Percentiles rank a stretch among this genome's conserved stretches.
Evolutionary conservation across 169 alveolate genomes (phyloP).

Genomic region (Eimeria necatrix): DNA sequence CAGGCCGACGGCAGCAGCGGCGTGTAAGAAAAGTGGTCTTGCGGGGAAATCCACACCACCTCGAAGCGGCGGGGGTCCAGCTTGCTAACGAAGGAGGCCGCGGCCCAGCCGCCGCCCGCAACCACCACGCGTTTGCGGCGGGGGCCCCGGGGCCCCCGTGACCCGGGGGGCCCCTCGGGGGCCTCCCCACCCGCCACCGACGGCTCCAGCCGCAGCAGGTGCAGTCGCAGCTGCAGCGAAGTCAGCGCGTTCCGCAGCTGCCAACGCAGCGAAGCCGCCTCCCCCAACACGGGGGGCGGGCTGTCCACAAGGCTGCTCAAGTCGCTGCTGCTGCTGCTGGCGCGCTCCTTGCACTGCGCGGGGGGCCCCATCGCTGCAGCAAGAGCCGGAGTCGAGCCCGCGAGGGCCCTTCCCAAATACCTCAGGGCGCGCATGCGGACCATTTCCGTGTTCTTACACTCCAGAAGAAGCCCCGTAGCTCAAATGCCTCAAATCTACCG

Average conservation of each 20-base stretch:
- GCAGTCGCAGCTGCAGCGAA: background rate
- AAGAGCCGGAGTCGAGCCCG: background rate
- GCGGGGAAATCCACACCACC: slow-evolving; percentile 75
- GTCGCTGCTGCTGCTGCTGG: slow-evolving; percentile 11
- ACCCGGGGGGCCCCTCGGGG: background rate
- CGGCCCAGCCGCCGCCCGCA: slow-evolving; percentile 81
- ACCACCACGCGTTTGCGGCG: slow-evolving; percentile 51
- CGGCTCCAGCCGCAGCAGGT: slow-evolving; percentile 62
- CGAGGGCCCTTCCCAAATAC: background rate
- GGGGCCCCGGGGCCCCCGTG: no score
- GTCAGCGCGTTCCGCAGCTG: background rate
- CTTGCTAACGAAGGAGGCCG: slow-evolving; percentile 49
- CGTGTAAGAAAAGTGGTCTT: slow-evolving; percentile 79
- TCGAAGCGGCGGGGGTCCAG: slow-evolving; percentile 76
- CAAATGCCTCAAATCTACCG: no score
- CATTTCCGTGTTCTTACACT: slow-evolving; percentile 15
- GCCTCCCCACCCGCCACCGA: slow-evolving; percentile 74
- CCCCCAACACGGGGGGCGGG: background rate
- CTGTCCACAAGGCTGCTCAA: background rate
- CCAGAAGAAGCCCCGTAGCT: no score
- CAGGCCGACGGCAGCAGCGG: slow-evolving; percentile 79
- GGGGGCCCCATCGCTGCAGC: background rate
- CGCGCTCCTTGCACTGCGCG: slow-evolving; percentile 3
- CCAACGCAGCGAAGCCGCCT: background rate
- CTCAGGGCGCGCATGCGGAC: background rate